Percentiles rank a stretch among this genome's conserved stretches.
Evolutionary conservation across 805 yeast species (phyloP).

Genomic region (Teunomyces atbi): DNA sequence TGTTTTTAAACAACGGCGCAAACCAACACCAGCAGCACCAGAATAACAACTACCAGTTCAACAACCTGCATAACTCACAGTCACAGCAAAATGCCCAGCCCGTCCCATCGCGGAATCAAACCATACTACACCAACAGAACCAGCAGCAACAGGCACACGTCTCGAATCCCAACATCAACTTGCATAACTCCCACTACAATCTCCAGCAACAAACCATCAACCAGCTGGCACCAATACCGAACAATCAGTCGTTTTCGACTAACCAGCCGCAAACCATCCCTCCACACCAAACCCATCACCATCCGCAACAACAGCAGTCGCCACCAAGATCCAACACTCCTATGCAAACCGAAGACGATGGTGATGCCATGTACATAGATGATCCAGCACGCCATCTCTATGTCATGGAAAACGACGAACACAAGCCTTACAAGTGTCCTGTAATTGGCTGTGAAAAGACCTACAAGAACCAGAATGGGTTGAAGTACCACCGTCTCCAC

Average conservation of each 20-base stretch:
- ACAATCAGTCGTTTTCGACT: conserved; percentile 2
- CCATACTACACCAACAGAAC: background rate
- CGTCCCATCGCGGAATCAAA: conserved; percentile 13
- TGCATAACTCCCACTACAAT: conserved; percentile 21
- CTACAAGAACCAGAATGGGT: conserved; percentile 95
- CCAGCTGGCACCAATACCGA: conserved; percentile 13
- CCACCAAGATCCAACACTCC: conserved; percentile 10
- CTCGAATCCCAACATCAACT: conserved; percentile 15
- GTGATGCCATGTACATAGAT: conserved; percentile 79
- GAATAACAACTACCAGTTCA: conserved; percentile 10
- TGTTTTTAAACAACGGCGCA: conserved; percentile 56
- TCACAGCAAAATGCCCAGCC: conserved; percentile 14
- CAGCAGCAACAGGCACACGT: conserved; percentile 5
- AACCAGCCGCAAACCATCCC: conserved; percentile 7
- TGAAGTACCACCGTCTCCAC: conserved; percentile 91
- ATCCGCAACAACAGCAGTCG: conserved; percentile 10
- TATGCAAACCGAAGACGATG: conserved; percentile 45
- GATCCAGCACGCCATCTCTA: conserved; percentile 95
- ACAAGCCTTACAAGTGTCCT: conserved; percentile 95
- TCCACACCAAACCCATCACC: conserved; percentile 17
- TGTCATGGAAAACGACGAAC: conserved; percentile 87
- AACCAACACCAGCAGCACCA: conserved; percentile 12
- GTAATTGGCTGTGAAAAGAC: conserved; percentile 98
- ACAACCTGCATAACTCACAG: conserved; percentile 6
- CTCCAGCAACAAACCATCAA: conserved; percentile 19